These are phyloP conservation scores for Viola pubescens DNA, from an alignment of 441 rosid species.

Conservation along the genomic window DNA sequence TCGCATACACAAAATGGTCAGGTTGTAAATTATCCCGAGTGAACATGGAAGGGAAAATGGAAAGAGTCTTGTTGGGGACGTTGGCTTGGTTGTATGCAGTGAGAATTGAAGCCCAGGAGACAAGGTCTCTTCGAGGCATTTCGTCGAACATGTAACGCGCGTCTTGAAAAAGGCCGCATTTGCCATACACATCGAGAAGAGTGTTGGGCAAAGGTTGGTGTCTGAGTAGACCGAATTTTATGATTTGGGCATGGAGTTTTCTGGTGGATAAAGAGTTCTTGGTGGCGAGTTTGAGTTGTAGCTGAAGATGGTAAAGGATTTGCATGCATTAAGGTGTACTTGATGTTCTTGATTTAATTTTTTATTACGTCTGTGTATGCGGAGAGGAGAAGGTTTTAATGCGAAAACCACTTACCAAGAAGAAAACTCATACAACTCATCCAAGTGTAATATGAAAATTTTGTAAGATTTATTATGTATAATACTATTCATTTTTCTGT, in stretches of 20 bases:
- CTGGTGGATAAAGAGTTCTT: constrained; percentile 25
- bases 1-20: constrained; percentile 61
- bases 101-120: constrained; percentile 71
- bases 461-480: no score
- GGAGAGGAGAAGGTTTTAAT: no score
- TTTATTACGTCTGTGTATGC: no score
- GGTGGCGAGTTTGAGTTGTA: constrained; percentile 41
- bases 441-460: no score
- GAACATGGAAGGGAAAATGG: constrained; percentile 32
- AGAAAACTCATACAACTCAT: no score
- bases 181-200: constrained; percentile 45
- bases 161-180: constrained; percentile 37
- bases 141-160: constrained; percentile 50
- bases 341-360: background rate
- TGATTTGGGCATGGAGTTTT: constrained; percentile 46
- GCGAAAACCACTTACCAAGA: no score
- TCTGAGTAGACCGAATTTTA: constrained; percentile 40
- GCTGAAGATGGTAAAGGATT: constrained; percentile 30
- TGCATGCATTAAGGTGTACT: constrained; percentile 21
- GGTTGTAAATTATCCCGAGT: constrained; percentile 35
- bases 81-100: constrained; percentile 53
- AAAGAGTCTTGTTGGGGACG: constrained; percentile 42
- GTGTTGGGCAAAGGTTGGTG: constrained; percentile 39
- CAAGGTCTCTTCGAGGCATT: constrained; percentile 55
- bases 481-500: no score